Evolutionary conservation across 176 grass and related monocot species (phyloP).

Genomic region (Rhynchospora tenuis): DNA sequence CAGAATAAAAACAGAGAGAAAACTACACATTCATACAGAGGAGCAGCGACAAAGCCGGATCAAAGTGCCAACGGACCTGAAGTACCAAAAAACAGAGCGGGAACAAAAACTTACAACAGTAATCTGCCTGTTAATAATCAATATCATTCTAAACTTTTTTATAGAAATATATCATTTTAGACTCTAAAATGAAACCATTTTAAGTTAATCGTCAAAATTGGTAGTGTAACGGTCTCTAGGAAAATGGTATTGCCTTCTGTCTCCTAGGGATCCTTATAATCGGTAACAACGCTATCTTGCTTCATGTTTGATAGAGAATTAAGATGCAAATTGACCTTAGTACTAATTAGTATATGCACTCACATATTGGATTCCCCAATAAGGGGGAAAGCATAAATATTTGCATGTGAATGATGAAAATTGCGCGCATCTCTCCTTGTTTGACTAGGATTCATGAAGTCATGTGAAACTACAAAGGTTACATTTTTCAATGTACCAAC

Average conservation of each 20-base stretch:
- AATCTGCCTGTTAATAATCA: not conserved
- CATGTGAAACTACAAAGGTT: not conserved
- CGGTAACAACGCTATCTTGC: not conserved
- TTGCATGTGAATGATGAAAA: conserved; percentile 4
- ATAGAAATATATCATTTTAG: too few relatives aligned
- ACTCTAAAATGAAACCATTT: not conserved
- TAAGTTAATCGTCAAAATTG: not conserved
- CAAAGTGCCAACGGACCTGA: not conserved
- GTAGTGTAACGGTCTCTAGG: not conserved
- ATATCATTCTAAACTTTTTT: not conserved
- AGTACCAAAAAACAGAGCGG: too few relatives aligned
- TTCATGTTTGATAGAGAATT: not conserved
- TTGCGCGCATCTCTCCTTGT: not conserved
- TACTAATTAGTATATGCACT: not conserved
- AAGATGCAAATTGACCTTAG: not conserved
- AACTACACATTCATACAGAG: not conserved
- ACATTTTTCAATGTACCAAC: conserved; percentile 3
- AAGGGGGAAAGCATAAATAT: not conserved
- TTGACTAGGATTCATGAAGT: conserved; percentile 16
- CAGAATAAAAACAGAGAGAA: not conserved
- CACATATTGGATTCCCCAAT: not conserved
- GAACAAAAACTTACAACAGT: not conserved
- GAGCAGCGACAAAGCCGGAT: not conserved
- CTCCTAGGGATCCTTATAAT: conserved; percentile 4
- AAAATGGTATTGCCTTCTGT: not conserved